Conservation (phyloP, 1,139 yeast genomes). For the Kodamaea sp. region DNA sequence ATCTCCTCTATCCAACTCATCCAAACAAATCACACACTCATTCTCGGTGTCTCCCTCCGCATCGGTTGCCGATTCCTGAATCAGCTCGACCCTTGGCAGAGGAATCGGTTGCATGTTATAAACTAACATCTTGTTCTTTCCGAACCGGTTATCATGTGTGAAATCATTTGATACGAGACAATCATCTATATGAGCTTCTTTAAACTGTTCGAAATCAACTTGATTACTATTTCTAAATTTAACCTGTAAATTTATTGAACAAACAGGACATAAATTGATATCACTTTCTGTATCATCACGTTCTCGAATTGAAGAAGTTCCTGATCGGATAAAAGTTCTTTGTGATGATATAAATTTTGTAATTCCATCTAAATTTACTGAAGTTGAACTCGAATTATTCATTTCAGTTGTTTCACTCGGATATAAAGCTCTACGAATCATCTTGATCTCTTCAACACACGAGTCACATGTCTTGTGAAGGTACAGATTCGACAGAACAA, state of each 20-base stretch:
- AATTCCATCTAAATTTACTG: slow-evolving; percentile 15
- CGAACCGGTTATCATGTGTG: slow-evolving; percentile 50
- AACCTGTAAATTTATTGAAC: slow-evolving; percentile 49
- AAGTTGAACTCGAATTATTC: slow-evolving; percentile 8
- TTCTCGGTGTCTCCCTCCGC: slow-evolving; percentile 36
- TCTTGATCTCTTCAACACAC: slow-evolving; percentile 60
- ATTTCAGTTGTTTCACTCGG: slow-evolving; percentile 9
- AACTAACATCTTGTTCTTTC: slow-evolving; percentile 76
- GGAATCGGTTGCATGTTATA: slow-evolving; percentile 64
- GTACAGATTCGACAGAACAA: slow-evolving; percentile 22
- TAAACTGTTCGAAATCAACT: slow-evolving; percentile 43
- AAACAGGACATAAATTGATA: slow-evolving; percentile 42
- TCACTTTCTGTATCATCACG: slow-evolving; percentile 27
- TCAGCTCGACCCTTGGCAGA: slow-evolving; percentile 37
- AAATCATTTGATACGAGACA: slow-evolving; percentile 70
- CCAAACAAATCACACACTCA: slow-evolving; percentile 93
- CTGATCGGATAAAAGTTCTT: slow-evolving; percentile 22
- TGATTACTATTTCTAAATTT: slow-evolving; percentile 33
- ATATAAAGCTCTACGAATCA: slow-evolving; percentile 49
- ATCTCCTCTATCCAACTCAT: slow-evolving; percentile 80
- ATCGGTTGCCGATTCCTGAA: slow-evolving; percentile 19
- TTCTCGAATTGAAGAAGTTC: slow-evolving; percentile 20
- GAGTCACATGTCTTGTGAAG: slow-evolving; percentile 66
- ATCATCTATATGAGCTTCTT: slow-evolving; percentile 63
- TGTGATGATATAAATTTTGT: slow-evolving; percentile 24